A percentile compares a stretch with the other conserved stretches of the same genome.
Evolutionary conservation across 345 rosid species (phyloP).

Genomic region (Aurinia saxatilis): DNA sequence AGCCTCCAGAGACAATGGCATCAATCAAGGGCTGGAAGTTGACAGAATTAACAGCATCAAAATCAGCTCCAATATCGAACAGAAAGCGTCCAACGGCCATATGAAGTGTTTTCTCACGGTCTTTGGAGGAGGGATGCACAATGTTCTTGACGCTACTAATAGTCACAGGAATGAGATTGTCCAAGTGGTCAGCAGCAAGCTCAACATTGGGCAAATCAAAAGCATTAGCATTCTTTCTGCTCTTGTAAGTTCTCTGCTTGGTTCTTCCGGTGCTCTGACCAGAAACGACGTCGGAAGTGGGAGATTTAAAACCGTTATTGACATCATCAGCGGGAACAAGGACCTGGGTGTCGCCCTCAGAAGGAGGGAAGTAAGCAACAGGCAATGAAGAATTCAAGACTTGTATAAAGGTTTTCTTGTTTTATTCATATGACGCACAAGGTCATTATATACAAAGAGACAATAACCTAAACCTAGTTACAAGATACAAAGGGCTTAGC

Average conservation of each 20-base stretch:
- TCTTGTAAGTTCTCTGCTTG: conserved; percentile 27
- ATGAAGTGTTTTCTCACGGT: conserved; percentile 32
- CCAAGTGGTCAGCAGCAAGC: conserved; percentile 31
- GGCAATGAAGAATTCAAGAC: no score
- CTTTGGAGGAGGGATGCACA: conserved; percentile 18
- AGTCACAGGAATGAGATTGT: conserved; percentile 22
- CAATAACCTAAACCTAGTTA: no score
- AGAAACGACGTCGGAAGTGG: background rate
- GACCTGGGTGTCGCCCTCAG: no score
- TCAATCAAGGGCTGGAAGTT: conserved; percentile 66
- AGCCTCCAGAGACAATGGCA: conserved; percentile 52
- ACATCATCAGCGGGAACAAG: no score
- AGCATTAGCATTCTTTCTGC: conserved; percentile 33
- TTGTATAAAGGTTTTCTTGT: no score
- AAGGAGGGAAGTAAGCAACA: no score
- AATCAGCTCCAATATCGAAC: conserved; percentile 75
- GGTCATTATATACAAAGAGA: no score
- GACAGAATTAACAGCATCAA: conserved; percentile 56
- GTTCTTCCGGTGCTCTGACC: conserved; percentile 18
- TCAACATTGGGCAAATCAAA: no score
- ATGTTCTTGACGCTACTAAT: conserved; percentile 29
- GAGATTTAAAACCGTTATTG: conserved; percentile 11
- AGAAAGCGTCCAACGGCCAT: conserved; percentile 62
- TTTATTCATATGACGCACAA: no score
- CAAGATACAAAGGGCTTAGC: no score